Evolutionary conservation across 169 alveolate genomes (phyloP).

Genomic region (Plasmodium sp.): DNA sequence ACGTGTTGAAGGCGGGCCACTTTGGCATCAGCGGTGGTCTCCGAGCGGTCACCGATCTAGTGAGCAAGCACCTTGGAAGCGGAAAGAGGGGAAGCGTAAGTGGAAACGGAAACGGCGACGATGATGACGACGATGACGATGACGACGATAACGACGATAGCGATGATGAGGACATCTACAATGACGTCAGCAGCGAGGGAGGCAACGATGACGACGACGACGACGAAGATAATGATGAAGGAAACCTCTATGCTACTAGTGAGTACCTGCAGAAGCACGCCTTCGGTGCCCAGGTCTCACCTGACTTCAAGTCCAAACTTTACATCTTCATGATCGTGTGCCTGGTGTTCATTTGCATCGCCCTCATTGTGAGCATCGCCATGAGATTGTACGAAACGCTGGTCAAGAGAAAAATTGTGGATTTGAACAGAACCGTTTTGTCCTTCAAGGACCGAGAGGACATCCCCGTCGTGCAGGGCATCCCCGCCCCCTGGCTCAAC

Average conservation of each 20-base stretch:
- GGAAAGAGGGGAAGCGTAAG: background rate
- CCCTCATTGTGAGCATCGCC: background rate
- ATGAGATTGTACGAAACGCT: background rate
- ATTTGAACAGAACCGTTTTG: background rate
- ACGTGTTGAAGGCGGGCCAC: background rate
- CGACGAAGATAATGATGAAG: background rate
- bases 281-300: no score
- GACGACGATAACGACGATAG: background rate
- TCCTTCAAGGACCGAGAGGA: background rate
- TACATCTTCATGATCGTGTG: background rate
- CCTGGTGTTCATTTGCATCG: background rate
- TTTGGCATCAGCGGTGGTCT: background rate
- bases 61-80: background rate
- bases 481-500: constrained; percentile 40
- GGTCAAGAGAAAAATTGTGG: background rate
- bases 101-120: background rate
- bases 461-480: constrained; percentile 26
- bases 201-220: background rate
- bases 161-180: background rate
- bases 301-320: background rate
- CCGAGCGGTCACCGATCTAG: background rate
- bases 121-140: background rate
- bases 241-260: background rate
- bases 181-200: background rate
- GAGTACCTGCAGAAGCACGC: background rate